Conservation (phyloP, 2,329 filamentous ascomycete species). For the Ophiostoma angusticollis region DNA sequence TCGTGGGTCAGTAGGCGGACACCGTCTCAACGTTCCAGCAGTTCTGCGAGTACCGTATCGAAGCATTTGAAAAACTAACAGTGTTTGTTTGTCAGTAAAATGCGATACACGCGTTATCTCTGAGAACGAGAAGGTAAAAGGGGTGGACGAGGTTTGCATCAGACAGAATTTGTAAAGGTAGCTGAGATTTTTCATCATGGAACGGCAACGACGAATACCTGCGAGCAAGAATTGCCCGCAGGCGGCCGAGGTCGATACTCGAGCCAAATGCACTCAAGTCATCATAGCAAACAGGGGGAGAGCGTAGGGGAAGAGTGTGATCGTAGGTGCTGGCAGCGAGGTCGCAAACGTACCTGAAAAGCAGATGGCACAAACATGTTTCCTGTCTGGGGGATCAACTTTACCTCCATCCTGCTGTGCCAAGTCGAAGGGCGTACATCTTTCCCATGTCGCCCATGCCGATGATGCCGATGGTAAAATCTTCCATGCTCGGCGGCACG, state of each 20-base stretch:
- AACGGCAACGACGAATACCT: slow-evolving; percentile 49
- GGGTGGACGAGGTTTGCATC: slow-evolving; percentile 33
- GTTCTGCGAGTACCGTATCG: slow-evolving; percentile 6
- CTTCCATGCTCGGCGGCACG: slow-evolving; percentile 35
- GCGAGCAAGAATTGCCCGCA: slow-evolving; percentile 64
- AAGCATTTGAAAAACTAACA: slow-evolving; percentile 7
- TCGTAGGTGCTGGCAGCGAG: no score
- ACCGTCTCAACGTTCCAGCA: not conserved
- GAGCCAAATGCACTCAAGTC: slow-evolving; percentile 99
- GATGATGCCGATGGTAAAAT: slow-evolving; percentile 80
- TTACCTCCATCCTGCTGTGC: slow-evolving; percentile 95
- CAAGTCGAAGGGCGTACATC: slow-evolving; percentile 88
- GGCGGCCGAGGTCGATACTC: slow-evolving; percentile 64
- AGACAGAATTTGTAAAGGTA: slow-evolving; percentile 88
- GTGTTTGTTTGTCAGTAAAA: not conserved
- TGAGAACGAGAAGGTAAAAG: not conserved
- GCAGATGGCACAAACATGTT: not conserved
- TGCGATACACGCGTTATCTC: not conserved
- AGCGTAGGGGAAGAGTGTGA: not conserved
- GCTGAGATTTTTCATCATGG: slow-evolving; percentile 99
- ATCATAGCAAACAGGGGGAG: slow-evolving; percentile 48
- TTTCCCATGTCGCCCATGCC: slow-evolving; percentile 99
- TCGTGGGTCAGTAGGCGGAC: slow-evolving; percentile 6
- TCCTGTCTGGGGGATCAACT: slow-evolving; percentile 14
- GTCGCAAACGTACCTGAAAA: not conserved